Evolutionary conservation across 371 early-diverging fungal genomes (phyloP), one percentile per base, ranked within the genome.

Genomic region (Mortierella sp.): DNA sequence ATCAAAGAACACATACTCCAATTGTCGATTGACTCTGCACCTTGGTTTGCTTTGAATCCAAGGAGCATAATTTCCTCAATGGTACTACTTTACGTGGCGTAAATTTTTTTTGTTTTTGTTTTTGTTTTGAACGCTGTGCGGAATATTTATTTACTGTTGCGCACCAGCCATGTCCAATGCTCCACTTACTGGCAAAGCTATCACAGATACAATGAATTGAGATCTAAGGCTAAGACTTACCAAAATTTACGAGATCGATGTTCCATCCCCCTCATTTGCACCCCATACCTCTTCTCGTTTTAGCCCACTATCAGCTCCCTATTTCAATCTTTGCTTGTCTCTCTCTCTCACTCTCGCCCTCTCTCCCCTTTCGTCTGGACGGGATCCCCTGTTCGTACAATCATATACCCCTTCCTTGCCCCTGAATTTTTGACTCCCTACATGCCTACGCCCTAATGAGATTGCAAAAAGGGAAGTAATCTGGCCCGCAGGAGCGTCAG

Each of bases 241-340:
- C 3, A 24, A 22, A 24, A 28, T 37, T 22, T 5, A 6, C 37
- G 2, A 14, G 37, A 26, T 70, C 54, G 64, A 63, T 63, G 70
- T 57, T 70, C 70, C 70, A 69, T 70, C 64, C 70, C 54, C 64
- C 55, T 52, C 52, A n/a, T 52, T 52, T 43, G 43, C n/a, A n/a
- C n/a, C n/a, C n/a, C n/a, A n/a, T n/a, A n/a, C n/a, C n/a, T n/a
- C n/a, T n/a, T 9, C 43, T 43, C 43, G 43, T 52, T 52, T 2
- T n/a, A 2, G 1, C 39, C 22, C 43, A n/a, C 37, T 22, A 24
- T 37, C 37, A 24, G 2, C 24, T 37, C 24, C 26, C 26, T 63
- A 20, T 47, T 8, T 40, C 47, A 40, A 22, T 24, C 6, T 40
- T 3, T 35, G 39, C 8, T 37, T 43, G 12, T 22, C 40, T 39